Base-by-base conservation (phyloP, 257 asterid species). In the Oldenlandia corymbosa region DNA sequence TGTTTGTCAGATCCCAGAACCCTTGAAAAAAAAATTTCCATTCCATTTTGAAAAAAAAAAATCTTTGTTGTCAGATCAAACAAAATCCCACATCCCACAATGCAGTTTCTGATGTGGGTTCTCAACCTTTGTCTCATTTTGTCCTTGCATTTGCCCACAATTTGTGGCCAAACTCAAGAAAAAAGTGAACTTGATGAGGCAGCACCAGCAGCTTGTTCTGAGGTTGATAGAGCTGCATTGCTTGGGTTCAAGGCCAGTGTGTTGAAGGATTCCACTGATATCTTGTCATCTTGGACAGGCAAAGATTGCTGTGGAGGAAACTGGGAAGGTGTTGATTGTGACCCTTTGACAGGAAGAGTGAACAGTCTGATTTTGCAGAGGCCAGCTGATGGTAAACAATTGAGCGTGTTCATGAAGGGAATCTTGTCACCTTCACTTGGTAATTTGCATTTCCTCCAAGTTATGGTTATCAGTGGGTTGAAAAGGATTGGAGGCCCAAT, bases 241-340 rank as follows among this genome's bases (percentile, higher is more conserved):
- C 73, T 87, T 43, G 88, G 83, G 3, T 89, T 92, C 74, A 92
- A 92, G 66, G 88, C 87, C 66, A 26, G 68, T 30, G 81, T 92
- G 62, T 41, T 53, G 16, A 85, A 68, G 77, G 99, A 92, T 72
- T 79, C 95, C 23, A 89, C 99, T 18, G 84, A 81, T 2, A 23
- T 80, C 20, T 68, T 92, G 49, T 74, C 89, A n/a, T 71, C 99
- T 10, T 92, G 99, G 99, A 66, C 57, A 5, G 83, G 93, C n/a
- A 52, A 23, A 28, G 85, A 89, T 57, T 89, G 97, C 77, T 92
- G 97, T 65, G 70, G 71, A n/a, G 98, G 98, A 41, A 96, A 89
- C 3, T 92, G 99, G 99, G 97, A 87, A 61, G 99, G 99, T 5
- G 80, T 92, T n/a, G 90, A 80, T 53, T 92, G 99, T 76, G 73